A percentile compares a stretch with the other conserved stretches of the same genome.
Evolutionary conservation across 805 yeast species (phyloP).

Genomic region (Yamadazyma sp.): DNA sequence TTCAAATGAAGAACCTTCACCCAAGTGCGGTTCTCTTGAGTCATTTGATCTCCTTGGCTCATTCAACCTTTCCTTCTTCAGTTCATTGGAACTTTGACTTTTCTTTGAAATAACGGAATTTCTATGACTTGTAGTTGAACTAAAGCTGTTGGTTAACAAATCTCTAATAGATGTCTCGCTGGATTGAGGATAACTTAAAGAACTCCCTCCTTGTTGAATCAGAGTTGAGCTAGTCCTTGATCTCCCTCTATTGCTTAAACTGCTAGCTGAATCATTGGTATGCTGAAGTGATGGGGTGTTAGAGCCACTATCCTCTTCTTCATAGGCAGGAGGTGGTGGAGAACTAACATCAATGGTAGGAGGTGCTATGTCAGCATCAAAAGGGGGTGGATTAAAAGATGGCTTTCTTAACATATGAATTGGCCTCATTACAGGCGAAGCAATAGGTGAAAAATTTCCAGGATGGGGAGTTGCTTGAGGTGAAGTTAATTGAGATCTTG

Average conservation of each 20-base stretch:
- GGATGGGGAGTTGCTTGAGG: conserved; percentile 63
- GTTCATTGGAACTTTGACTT: conserved; percentile 14
- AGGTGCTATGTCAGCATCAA: conserved; percentile 30
- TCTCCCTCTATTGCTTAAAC: conserved; percentile 2
- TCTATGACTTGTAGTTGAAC: conserved; percentile 2
- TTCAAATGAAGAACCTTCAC: neutral
- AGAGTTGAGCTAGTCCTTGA: conserved; percentile 4
- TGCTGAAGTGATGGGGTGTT: neutral
- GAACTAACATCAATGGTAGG: conserved; percentile 9
- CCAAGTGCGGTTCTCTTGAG: neutral
- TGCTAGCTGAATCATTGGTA: neutral
- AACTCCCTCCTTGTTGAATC: no score
- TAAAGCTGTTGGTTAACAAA: conserved; percentile 11
- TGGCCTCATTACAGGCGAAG: conserved; percentile 42
- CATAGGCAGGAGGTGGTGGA: conserved; percentile 31
- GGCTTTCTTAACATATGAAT: conserved; percentile 54
- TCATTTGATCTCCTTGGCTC: conserved; percentile 1
- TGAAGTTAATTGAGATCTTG: conserved; percentile 43
- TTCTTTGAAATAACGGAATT: conserved; percentile 8
- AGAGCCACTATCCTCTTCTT: conserved; percentile 13
- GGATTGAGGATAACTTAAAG: no score
- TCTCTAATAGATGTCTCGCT: conserved; percentile 8
- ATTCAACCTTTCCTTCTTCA: neutral
- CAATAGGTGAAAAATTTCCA: conserved; percentile 41
- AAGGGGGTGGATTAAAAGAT: conserved; percentile 62